Evolutionary conservation across 257 asterid species (phyloP).

Genomic region (Rhazya stricta): DNA sequence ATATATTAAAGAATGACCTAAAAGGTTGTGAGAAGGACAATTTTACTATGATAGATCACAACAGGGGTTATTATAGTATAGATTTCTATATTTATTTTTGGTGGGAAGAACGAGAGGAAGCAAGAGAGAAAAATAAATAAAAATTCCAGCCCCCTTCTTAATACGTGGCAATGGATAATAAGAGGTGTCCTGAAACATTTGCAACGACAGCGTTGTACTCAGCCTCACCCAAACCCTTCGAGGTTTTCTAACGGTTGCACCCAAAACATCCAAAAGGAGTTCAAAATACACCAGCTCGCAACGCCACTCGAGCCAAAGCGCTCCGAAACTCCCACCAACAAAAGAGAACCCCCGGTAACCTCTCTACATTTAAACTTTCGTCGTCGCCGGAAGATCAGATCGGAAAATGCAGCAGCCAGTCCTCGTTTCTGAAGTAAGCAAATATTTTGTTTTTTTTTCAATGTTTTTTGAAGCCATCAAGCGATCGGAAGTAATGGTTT

Average conservation of each 20-base stretch:
- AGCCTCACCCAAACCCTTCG: constrained; percentile 15
- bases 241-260: constrained; percentile 13
- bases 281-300: background rate
- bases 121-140: too few relatives aligned
- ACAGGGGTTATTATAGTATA: too few relatives aligned
- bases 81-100: too few relatives aligned
- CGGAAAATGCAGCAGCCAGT: constrained; percentile 62
- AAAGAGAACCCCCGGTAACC: background rate
- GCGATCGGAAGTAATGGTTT: background rate
- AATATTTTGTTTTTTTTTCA: background rate
- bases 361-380: too few relatives aligned
- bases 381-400: constrained; percentile 12
- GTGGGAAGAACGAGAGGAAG: too few relatives aligned
- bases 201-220: background rate
- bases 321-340: background rate
- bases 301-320: constrained; percentile 5
- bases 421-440: constrained; percentile 65
- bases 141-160: too few relatives aligned
- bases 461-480: background rate
- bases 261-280: background rate
- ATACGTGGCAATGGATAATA: background rate
- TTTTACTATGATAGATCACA: too few relatives aligned
- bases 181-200: background rate
- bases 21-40: too few relatives aligned
- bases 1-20: too few relatives aligned